Percentiles rank a stretch among this genome's conserved stretches.
Evolutionary conservation across 768 basidiomycete genomes (phyloP).

Genomic region (Leccinum aurantiacum): DNA sequence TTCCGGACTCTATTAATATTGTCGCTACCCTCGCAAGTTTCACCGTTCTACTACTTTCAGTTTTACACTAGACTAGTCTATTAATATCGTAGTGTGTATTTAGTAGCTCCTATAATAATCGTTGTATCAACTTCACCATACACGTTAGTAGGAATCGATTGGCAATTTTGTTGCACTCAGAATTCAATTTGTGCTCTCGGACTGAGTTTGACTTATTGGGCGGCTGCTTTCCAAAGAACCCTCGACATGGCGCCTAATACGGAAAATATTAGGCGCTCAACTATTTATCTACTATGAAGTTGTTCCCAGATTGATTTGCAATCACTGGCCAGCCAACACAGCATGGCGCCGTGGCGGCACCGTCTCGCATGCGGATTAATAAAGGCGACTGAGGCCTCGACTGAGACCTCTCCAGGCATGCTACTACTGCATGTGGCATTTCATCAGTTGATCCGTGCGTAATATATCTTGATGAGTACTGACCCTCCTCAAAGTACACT

Average conservation of each 20-base stretch:
- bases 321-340: neutral
- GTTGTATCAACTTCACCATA: neutral
- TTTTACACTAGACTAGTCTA: neutral
- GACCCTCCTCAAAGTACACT: no score
- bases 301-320: neutral
- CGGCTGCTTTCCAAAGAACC: conserved; percentile 5
- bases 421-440: conserved; percentile 1
- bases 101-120: neutral
- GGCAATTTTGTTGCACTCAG: neutral
- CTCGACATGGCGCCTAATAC: neutral
- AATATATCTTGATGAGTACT: neutral
- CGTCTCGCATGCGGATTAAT: neutral
- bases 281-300: neutral
- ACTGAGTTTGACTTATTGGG: neutral
- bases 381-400: neutral
- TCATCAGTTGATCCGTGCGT: neutral
- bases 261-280: neutral
- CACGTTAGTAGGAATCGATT: neutral
- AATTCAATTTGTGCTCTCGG: neutral
- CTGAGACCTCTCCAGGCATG: conserved; percentile 2
- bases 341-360: conserved; percentile 16
- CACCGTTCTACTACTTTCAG: conserved; percentile 1
- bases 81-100: neutral
- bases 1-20: neutral
- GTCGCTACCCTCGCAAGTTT: neutral